Base-by-base conservation (phyloP, 2,329 filamentous ascomycete genomes). In the Monosporascus sp. region DNA sequence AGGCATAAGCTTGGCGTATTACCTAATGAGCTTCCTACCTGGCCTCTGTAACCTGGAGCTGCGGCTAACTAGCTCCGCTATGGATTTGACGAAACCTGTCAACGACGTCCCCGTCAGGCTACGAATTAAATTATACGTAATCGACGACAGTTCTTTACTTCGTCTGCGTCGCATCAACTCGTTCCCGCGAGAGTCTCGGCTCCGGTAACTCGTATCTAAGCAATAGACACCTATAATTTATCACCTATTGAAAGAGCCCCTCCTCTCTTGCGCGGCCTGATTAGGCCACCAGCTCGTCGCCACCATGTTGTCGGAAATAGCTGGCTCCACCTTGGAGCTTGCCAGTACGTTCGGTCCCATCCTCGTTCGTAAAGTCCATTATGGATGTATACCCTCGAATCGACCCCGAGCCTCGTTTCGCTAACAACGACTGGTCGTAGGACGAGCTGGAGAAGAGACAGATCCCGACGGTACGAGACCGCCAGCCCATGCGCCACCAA, bases 391-490 rank as follows among this genome's bases (percentile, higher is more conserved):
- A 14, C 40, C 22, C 9, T 38, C 5, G 17, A 18, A 41, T 5
- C 28, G 17, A 3, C 15, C 31, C 51, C 50, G 57, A 31, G 43
- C 44, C 37, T 38, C 49, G 7, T 8, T 28, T 61, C 58, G 60
- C 61, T 65, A 53, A 57, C 46, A 8, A 44, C 51, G 18, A 48
- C 51, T 57, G 20, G 15, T 40, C 54, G 54, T 55, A 78, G 75
- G 68, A 58, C 70, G 76, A 62, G 74, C 72, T 44, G 64, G 70
- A 50, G 74, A 77, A 54, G 76, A 78, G 55, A 70, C 72, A 41
- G 76, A 78, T 57, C 73, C 74, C 45, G 76, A 75, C 60, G 74
- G 75, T 77, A 72, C 62, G 68, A 57, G 5, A 44, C 40, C 52
- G 35, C 52, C 38, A 51, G 47, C 54, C 55, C 41, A 48, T 51